Percentiles rank a stretch among this genome's conserved stretches.
Evolutionary conservation across 1,284 basidiomycete species (phyloP).

Genomic region (Malassezia restricta): DNA sequence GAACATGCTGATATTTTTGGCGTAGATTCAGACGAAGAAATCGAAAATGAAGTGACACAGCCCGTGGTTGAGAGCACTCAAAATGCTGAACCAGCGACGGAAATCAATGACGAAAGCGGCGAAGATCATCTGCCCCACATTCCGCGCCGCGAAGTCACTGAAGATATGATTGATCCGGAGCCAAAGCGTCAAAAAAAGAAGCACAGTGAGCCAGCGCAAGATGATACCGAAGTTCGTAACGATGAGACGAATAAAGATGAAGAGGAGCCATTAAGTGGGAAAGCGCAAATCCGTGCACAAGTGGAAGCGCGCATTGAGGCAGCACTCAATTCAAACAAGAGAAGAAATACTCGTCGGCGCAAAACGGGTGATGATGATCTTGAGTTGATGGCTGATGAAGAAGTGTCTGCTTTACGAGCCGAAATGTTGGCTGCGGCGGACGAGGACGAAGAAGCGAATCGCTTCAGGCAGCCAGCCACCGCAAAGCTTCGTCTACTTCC

Average conservation of each 20-base stretch:
- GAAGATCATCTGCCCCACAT: slow-evolving; percentile 4
- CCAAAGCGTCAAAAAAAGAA: slow-evolving; percentile 8
- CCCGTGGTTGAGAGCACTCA: neutral
- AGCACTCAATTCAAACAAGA: slow-evolving; percentile 69
- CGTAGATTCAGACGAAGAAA: slow-evolving; percentile 13
- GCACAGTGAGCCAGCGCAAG: neutral
- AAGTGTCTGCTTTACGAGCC: slow-evolving; percentile 69
- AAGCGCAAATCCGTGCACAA: slow-evolving; percentile 22
- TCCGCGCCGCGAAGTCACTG: slow-evolving; percentile 9
- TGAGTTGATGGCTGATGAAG: slow-evolving; percentile 79
- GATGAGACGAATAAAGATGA: neutral
- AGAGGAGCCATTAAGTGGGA: neutral
- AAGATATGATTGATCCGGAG: neutral
- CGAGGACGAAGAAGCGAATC: slow-evolving; percentile 69
- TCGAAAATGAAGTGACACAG: neutral
- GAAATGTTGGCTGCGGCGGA: slow-evolving; percentile 77
- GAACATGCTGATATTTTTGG: slow-evolving; percentile 17
- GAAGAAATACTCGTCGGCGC: slow-evolving; percentile 60
- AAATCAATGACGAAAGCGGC: neutral
- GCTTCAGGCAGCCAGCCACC: slow-evolving; percentile 69
- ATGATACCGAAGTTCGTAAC: neutral
- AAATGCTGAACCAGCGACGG: neutral
- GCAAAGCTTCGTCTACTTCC: slow-evolving; percentile 73
- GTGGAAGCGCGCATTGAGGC: slow-evolving; percentile 66
- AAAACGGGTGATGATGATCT: slow-evolving; percentile 56